Percentiles rank a stretch among this genome's conserved stretches.
Evolutionary conservation across 2,329 filamentous ascomycete species (phyloP).

Genomic region (Xylariomycetidae sp.): DNA sequence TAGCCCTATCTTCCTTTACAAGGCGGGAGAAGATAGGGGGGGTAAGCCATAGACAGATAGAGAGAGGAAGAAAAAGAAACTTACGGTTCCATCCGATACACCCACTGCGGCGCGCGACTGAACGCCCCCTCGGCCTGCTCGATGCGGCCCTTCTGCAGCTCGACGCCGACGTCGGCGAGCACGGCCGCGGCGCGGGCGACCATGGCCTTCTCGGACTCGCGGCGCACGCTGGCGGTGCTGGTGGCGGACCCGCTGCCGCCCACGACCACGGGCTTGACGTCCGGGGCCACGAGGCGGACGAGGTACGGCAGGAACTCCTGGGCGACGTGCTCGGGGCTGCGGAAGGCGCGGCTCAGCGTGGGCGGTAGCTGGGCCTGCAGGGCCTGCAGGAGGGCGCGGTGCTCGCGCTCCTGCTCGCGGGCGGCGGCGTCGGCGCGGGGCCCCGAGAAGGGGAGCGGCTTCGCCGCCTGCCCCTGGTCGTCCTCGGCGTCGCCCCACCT

Average conservation of each 20-base stretch:
- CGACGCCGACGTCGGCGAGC: constrained; percentile 75
- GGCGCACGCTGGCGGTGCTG: constrained; percentile 77
- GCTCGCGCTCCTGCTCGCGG: constrained; percentile 73
- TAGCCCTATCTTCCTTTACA: too few relatives aligned
- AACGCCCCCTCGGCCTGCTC: constrained; percentile 57
- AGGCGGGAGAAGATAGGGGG: too few relatives aligned
- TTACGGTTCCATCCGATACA: constrained; percentile 93
- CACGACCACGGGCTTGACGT: constrained; percentile 86
- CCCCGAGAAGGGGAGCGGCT: constrained; percentile 70
- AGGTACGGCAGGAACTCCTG: constrained; percentile 82
- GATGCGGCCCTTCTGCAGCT: constrained; percentile 73
- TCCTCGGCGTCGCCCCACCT: constrained; percentile 43
- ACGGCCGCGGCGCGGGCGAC: constrained; percentile 74
- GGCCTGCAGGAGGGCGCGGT: constrained; percentile 64
- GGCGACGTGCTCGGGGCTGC: constrained; percentile 69
- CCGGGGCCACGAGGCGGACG: constrained; percentile 75
- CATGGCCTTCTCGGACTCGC: constrained; percentile 75
- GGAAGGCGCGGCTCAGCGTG: constrained; percentile 68
- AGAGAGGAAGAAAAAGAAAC: constrained; percentile 38
- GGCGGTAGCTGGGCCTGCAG: constrained; percentile 69
- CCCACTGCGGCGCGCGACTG: constrained; percentile 61
- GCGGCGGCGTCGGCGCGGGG: constrained; percentile 77
- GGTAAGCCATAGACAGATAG: not conserved
- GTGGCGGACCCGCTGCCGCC: constrained; percentile 58
- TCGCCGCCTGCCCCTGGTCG: too few relatives aligned